Conservation (phyloP, 2,329 filamentous ascomycete genomes). For the Paracorniculantispora psalliotae region DNA sequence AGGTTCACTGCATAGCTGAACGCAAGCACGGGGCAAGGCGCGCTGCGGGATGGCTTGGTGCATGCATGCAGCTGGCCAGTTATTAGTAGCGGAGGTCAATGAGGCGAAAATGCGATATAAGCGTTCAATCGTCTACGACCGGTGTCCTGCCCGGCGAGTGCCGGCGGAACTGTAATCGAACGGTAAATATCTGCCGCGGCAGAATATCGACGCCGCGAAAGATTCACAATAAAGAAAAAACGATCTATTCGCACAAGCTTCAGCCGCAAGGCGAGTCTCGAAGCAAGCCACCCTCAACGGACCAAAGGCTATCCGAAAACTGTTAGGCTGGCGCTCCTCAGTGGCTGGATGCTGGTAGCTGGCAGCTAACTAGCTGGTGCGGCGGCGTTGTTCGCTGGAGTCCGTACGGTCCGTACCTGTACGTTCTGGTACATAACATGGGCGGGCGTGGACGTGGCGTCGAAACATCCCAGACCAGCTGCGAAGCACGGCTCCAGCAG, state of each 20-base stretch:
- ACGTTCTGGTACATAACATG: neutral
- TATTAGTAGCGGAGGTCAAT: neutral
- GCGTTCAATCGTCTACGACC: neutral
- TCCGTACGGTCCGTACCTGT: conserved; percentile 10
- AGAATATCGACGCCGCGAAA: neutral
- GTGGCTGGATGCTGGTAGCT: neutral
- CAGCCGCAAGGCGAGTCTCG: neutral
- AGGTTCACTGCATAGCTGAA: conserved; percentile 8
- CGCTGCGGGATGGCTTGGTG: neutral
- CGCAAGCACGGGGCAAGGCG: neutral
- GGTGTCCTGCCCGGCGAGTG: neutral
- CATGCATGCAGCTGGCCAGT: no score
- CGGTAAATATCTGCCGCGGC: neutral
- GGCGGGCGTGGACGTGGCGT: neutral
- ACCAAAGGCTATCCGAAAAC: neutral
- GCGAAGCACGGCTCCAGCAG: neutral
- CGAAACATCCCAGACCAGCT: conserved; percentile 7
- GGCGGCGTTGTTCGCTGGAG: neutral
- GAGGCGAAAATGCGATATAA: neutral
- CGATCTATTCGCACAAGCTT: neutral
- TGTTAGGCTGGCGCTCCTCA: neutral
- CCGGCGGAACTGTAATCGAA: neutral
- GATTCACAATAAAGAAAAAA: neutral
- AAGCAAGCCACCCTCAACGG: neutral
- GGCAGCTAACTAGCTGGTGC: neutral